Base-by-base conservation (phyloP, 768 basidiomycete species). In the Lentinula boryana region DNA sequence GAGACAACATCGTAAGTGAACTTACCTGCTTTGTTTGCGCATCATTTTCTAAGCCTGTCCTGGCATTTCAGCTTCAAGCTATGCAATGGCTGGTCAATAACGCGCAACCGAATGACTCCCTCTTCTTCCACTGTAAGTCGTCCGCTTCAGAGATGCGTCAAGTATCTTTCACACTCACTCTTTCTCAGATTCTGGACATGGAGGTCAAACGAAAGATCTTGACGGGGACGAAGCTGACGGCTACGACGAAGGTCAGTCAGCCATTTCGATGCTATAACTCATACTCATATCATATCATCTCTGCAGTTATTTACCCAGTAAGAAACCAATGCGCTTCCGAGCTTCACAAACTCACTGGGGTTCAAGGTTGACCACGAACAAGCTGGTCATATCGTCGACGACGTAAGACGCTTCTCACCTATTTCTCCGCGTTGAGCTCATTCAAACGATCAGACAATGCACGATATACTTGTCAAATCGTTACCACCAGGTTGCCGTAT, bases 31-130 rank as follows among this genome's bases (percentile, higher is more conserved):
- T 58, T 33, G 16, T 5, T 58, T 33, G 16, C 5, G 33, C 32
- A 31, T 33, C 15, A 27, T 16, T 52, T n/a, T 46, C 56, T 43
- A 32, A 56, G 18, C 4, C 9, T 43, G 61, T 62, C 58, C 5
- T 33, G 38, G 31, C n/a, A 51, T 15, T 46, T 12, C 63, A 89
- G 85, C 68, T 93, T 18, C 73, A 80, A 49, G 94, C 89, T 4
- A 95, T 96, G 92, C 80, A 85, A 62, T 98, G 95, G 95, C 85
- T 99, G n/a, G 91, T 95, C 16, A 74, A 72, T 15, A 88, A 80
- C 63, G 94, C 95, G 12, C 75, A 76, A 16, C 85, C 91, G 1
- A 88, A 94, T 63, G 93, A 96, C 66, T 87, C 94, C 3, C 76
- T 95, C 35, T 94, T 95, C 78, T 91, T 95, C 80, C 94, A 95